Evolutionary conservation across 495 filamentous ascomycete species (phyloP), one percentile per base, ranked within the genome.

Genomic region (Podospora pseudocomata): DNA sequence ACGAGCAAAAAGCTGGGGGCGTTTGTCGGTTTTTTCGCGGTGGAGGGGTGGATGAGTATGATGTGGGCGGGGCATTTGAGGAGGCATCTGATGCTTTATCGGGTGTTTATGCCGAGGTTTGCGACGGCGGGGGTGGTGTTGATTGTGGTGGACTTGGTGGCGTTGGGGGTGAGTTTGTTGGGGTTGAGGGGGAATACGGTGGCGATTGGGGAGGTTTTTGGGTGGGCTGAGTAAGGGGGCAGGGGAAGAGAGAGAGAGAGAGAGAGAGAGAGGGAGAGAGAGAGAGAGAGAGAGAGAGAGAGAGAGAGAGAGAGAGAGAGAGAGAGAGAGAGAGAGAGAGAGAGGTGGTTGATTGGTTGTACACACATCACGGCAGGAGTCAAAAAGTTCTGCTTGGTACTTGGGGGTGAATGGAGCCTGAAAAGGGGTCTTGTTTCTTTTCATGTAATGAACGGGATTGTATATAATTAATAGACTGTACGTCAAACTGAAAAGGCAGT

Each of bases 71-170:
- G 91, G 6, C 86, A 91, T 73, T 80, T 99, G 63, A 82, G 96
- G 53, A 84, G 95, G 62, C 95, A 99, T 80, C 82, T 99, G 60
- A 99, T 99, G 96, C 83, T 99, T 34, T 97, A 94, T 79, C 87
- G 96, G n/a, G 92, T 99, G 63, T 99, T 99, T 72, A 88, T 82
- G 76, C 95, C 95, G 39, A 77, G 93, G 49, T 98, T 93, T 77
- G 92, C 98, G 92, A 86, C 91, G 70, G 92, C 91, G 2, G 91
- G 90, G 0, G 81, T 82, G 1, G 87, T 90, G 49, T 70, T 97
- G 64, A 71, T 92, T 20, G 84, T 92, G 16, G 88, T 95, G 15
- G 95, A 98, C 71, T 65, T 95, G 1, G 84, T 96, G 23, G 84
- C 86, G 2, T 83, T 92, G 16, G 32, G 89, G 20, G 83, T 97